Evolutionary conservation across 2,329 filamentous ascomycete genomes (phyloP), one percentile per base, ranked within the genome.

Genomic region (Alternaria postmessia): DNA sequence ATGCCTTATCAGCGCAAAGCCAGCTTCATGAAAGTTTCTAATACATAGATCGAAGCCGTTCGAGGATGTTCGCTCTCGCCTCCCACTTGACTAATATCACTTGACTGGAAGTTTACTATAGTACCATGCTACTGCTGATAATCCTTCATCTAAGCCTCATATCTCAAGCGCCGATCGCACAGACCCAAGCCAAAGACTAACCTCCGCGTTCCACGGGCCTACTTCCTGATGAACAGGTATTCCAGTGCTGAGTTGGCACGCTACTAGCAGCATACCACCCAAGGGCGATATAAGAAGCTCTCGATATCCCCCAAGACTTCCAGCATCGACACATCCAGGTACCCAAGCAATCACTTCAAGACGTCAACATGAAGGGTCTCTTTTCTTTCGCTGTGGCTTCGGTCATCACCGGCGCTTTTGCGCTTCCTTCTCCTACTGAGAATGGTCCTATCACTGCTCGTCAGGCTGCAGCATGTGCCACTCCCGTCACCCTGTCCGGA

Each of bases 401-500:
- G 52, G 76, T 71, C 74, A 66, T 75, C 57, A 68, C 70, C 49
- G 72, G 76, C 65, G 73, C 63, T 67, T 68, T 78, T 56, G 76
- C 76, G 47, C 67, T 69, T 44, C 75, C 75, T 41, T 73, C 69
- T 59, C 73, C 75, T 26, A 61, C 66, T 26, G 72, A 77, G 56
- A 54, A 76, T n/a, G 72, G 71, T 47, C 72, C 73, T 60, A 68
- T 77, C 52, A 74, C 72, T 61, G 74, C 73, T 57, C 73, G 74
- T 48, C 69, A 70, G 51, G 66, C 66, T 52, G 66, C 67, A 54
- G 70, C 71, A 52, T 78, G 76, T 65, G 68, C 76, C 34, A 76
- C 74, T 61, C 65, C 75, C 18, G 76, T 78, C 54, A 77, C 73
- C 51, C 73, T 78, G 51, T 69, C 82, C 14, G 87, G 87, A 30